These are phyloP conservation scores for Pulveroboletus sp. DNA, from an alignment of 768 basidiomycete species.

Conservation along the genomic window DNA sequence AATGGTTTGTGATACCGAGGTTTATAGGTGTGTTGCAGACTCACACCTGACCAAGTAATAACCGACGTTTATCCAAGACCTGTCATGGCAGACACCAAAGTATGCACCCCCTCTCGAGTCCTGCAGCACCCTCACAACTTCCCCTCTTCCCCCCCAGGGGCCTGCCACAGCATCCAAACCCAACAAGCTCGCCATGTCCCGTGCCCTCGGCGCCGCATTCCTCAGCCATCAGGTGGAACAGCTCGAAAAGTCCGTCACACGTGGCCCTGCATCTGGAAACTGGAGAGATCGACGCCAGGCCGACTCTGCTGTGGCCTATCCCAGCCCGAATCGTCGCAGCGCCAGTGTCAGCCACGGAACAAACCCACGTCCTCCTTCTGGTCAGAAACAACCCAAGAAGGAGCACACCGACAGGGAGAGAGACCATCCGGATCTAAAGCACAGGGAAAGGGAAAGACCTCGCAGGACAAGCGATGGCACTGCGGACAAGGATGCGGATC, in stretches of 20 bases:
- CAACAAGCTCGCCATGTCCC: slow-evolving; percentile 77
- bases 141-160: slow-evolving; percentile 8
- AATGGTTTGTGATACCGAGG: background rate
- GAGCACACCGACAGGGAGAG: slow-evolving; percentile 18
- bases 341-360: slow-evolving; percentile 7
- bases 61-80: background rate
- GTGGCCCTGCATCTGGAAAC: slow-evolving; percentile 50
- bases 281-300: slow-evolving; percentile 53
- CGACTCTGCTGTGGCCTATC: slow-evolving; percentile 12
- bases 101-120: background rate
- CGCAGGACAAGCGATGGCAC: slow-evolving; percentile 28
- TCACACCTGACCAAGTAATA: background rate
- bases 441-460: slow-evolving; percentile 17
- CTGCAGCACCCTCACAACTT: background rate
- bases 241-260: slow-evolving; percentile 70
- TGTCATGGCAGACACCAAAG: slow-evolving; percentile 21
- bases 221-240: slow-evolving; percentile 86
- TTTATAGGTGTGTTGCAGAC: slow-evolving; percentile 2
- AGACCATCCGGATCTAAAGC: slow-evolving; percentile 18
- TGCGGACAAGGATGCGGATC: slow-evolving; percentile 60
- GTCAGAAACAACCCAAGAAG: slow-evolving; percentile 23
- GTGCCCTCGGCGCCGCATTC: slow-evolving; percentile 83
- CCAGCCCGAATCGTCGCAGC: slow-evolving; percentile 19
- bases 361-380: slow-evolving; percentile 24
- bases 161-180: slow-evolving; percentile 29